phyloP scores from a whole-genome alignment of 768 basidiomycete genomes.

The Trametes cingulata region DNA sequence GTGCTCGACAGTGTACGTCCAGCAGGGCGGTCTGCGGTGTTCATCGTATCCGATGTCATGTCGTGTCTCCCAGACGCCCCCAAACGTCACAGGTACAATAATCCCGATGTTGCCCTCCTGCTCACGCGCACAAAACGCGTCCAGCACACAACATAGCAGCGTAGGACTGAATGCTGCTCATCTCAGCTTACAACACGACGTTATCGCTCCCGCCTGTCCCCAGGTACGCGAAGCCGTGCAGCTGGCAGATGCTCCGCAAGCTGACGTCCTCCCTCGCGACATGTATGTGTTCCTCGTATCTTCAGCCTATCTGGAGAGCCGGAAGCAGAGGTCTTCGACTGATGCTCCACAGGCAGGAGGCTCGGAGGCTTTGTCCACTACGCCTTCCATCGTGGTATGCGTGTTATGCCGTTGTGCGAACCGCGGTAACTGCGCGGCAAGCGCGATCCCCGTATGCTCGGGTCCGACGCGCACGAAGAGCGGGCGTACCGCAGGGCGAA shows the following conservation, averaged over 20 bases:
- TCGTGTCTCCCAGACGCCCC: not conserved
- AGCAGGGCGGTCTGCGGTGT: no score
- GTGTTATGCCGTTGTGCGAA: not conserved
- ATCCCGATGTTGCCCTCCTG: not conserved
- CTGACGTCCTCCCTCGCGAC: not conserved
- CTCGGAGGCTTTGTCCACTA: not conserved
- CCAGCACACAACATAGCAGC: not conserved
- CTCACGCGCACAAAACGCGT: not conserved
- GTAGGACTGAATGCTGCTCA: no score
- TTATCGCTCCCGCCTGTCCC: not conserved
- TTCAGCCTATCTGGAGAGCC: not conserved
- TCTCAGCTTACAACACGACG: not conserved
- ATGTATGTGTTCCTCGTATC: not conserved
- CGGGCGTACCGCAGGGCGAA: not conserved
- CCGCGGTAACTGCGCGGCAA: not conserved
- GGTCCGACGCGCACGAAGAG: not conserved
- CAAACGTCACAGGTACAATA: not conserved
- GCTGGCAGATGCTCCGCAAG: constrained; percentile 2
- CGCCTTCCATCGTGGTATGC: not conserved
- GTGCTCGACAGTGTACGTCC: no score
- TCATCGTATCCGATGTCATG: no score
- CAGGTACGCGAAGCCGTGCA: not conserved
- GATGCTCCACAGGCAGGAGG: not conserved
- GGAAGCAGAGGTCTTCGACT: not conserved
- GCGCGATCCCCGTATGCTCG: not conserved